Conservation (phyloP, 2,329 filamentous ascomycete genomes). For the Verticillium tricorpus region DNA sequence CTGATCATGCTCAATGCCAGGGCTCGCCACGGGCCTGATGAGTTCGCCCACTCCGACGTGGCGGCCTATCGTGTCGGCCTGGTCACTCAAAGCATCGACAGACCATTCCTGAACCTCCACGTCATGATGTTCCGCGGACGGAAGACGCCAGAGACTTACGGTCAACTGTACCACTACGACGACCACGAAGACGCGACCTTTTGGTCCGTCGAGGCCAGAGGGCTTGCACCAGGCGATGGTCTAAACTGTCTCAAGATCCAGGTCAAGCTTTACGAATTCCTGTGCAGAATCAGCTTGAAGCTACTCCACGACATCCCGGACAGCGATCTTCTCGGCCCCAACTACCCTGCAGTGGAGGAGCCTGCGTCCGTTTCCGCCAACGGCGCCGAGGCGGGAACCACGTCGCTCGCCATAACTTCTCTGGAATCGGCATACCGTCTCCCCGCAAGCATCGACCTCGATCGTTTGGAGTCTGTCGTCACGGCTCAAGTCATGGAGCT, state of each 20-base stretch:
- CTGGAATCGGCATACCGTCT: slow-evolving; percentile 48
- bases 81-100: slow-evolving; percentile 16
- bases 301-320: slow-evolving; percentile 47
- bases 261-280: slow-evolving; percentile 39
- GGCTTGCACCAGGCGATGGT: slow-evolving; percentile 39
- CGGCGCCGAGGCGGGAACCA: slow-evolving; percentile 20
- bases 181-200: slow-evolving; percentile 30
- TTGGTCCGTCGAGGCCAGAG: slow-evolving; percentile 26
- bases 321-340: slow-evolving; percentile 20
- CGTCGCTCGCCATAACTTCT: slow-evolving; percentile 33
- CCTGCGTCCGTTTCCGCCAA: slow-evolving; percentile 26
- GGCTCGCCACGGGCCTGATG: slow-evolving; percentile 37
- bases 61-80: slow-evolving; percentile 25
- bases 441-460: slow-evolving; percentile 41
- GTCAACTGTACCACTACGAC: slow-evolving; percentile 27
- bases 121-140: slow-evolving; percentile 29
- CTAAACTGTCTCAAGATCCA: slow-evolving; percentile 48
- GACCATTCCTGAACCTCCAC: slow-evolving; percentile 23
- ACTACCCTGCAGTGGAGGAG: slow-evolving; percentile 30
- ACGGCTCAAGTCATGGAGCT: slow-evolving; percentile 32
- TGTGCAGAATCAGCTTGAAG: slow-evolving; percentile 38
- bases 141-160: slow-evolving; percentile 24
- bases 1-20: slow-evolving; percentile 48
- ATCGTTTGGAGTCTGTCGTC: slow-evolving; percentile 37
- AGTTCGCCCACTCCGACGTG: slow-evolving; percentile 43